Conservation (phyloP, 2,329 filamentous ascomycete species). For the Aspergillus tanneri region DNA sequence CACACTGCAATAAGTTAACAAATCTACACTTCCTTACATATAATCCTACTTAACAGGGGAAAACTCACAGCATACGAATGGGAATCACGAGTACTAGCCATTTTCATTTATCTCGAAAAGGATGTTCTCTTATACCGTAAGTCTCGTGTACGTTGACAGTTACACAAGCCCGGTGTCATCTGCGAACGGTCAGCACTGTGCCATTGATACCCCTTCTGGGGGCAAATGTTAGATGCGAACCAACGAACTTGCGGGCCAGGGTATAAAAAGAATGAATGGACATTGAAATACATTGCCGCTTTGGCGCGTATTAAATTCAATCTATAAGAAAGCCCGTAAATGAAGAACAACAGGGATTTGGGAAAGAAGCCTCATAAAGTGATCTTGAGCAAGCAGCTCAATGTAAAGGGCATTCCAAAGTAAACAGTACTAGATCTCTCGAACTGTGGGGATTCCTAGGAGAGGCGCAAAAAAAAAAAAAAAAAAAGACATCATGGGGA, state of each 20-base stretch:
- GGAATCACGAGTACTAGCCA: slow-evolving; percentile 42
- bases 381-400: not conserved
- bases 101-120: slow-evolving; percentile 28
- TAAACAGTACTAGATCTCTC: slow-evolving; percentile 2
- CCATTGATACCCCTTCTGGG: not conserved
- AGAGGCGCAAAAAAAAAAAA: slow-evolving; percentile 7
- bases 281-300: not conserved
- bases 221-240: not conserved
- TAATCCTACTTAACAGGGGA: not conserved
- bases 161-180: slow-evolving; percentile 35
- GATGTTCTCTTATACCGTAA: slow-evolving; percentile 24
- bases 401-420: slow-evolving; percentile 1
- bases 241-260: not conserved
- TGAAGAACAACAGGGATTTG: not conserved
- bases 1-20: slow-evolving; percentile 30
- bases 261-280: not conserved
- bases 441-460: slow-evolving; percentile 2
- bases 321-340: not conserved
- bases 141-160: slow-evolving; percentile 32
- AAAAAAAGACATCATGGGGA: slow-evolving; percentile 12
- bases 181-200: slow-evolving; percentile 23
- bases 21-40: not conserved
- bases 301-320: not conserved
- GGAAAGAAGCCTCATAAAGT: not conserved
- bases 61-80: slow-evolving; percentile 42